These are phyloP conservation scores for Picea glauca DNA, from an alignment of 75 land plant species.

Conservation along the genomic window DNA sequence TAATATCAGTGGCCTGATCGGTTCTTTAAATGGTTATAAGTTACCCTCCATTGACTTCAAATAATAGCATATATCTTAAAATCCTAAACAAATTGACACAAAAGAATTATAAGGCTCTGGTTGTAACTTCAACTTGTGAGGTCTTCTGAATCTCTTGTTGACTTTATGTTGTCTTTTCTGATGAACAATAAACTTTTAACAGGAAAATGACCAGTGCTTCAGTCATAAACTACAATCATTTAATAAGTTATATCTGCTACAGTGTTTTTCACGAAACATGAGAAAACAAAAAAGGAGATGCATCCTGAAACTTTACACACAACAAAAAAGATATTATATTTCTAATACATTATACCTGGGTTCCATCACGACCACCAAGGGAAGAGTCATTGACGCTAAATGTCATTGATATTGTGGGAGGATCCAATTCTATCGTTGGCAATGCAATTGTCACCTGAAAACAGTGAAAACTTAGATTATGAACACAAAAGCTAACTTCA, in stretches of 20 bases:
- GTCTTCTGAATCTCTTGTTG: background rate
- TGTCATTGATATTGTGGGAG: conserved; percentile 99
- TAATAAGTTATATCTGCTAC: background rate
- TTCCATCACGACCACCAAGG: conserved; percentile 93
- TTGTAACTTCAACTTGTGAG: background rate
- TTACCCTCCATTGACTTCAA: too few species aligned
- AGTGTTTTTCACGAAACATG: background rate
- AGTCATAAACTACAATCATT: background rate
- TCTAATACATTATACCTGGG: conserved; percentile 50
- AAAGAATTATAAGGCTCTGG: background rate
- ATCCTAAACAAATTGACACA: background rate
- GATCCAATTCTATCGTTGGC: conserved; percentile 87
- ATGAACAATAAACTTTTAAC: background rate
- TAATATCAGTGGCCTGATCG: too few species aligned
- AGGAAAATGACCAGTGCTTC: background rate
- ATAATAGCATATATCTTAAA: too few species aligned
- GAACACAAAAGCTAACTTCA: too few species aligned
- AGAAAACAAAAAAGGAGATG: background rate
- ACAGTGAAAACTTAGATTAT: too few species aligned
- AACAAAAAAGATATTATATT: background rate
- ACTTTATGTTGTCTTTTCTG: background rate
- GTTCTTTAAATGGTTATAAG: too few species aligned
- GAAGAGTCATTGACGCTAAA: conserved; percentile 99
- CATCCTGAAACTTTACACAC: background rate
- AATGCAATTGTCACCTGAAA: conserved; percentile 67